A percentile compares a stretch with the other conserved stretches of the same genome.
Evolutionary conservation across 768 basidiomycete genomes (phyloP).

Genomic region (Cantharellus cinnabarinus): DNA sequence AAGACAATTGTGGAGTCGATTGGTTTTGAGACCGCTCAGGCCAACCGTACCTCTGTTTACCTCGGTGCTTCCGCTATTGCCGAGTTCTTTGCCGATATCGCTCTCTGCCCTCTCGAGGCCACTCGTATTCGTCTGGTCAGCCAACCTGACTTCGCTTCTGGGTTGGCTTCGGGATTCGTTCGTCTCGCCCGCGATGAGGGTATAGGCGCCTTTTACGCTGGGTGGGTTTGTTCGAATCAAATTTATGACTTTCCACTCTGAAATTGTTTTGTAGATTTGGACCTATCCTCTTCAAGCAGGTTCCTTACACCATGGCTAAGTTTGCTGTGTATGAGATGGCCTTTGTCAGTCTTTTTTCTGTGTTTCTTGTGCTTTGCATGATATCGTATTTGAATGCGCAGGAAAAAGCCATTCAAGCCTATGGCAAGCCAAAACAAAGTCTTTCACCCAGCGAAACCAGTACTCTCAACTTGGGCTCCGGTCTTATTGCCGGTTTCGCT

Average conservation of each 20-base stretch:
- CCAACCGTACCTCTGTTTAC: slow-evolving; percentile 68
- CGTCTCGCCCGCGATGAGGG: slow-evolving; percentile 22
- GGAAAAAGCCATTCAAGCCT: slow-evolving; percentile 50
- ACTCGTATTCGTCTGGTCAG: slow-evolving; percentile 24
- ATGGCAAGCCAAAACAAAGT: slow-evolving; percentile 56
- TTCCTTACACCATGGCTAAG: slow-evolving; percentile 98
- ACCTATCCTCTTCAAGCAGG: slow-evolving; percentile 37
- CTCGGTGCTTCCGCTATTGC: slow-evolving; percentile 85
- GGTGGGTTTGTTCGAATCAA: slow-evolving; percentile 9
- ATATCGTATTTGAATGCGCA: background rate
- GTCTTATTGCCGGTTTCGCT: slow-evolving; percentile 88
- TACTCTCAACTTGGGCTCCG: slow-evolving; percentile 72
- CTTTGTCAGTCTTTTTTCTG: slow-evolving; percentile 5
- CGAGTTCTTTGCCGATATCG: slow-evolving; percentile 89
- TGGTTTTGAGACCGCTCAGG: slow-evolving; percentile 51
- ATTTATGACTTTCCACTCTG: background rate
- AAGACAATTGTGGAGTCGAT: slow-evolving; percentile 77
- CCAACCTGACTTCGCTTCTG: slow-evolving; percentile 22
- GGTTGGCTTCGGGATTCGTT: slow-evolving; percentile 20
- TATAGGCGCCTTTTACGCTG: slow-evolving; percentile 23
- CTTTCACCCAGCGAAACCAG: slow-evolving; percentile 25
- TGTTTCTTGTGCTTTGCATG: background rate
- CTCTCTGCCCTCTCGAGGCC: slow-evolving; percentile 77
- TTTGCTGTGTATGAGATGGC: slow-evolving; percentile 74
- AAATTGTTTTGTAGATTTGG: slow-evolving; percentile 16